These are phyloP conservation scores for Turritis glabra DNA, from an alignment of 345 rosid genomes.

Conservation along the genomic window DNA sequence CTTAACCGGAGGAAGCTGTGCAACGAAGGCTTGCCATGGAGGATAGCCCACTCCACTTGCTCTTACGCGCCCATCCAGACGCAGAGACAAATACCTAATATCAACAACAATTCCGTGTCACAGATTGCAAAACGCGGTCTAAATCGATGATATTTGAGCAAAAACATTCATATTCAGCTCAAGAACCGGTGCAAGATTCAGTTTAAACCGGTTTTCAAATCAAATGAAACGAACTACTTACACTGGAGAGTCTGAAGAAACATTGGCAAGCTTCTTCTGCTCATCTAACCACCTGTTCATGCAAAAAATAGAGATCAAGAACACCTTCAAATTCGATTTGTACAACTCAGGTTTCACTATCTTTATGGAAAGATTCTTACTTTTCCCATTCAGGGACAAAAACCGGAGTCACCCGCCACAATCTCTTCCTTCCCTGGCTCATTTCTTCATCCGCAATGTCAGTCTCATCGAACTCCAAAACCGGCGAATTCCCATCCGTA, in stretches of 20 bases:
- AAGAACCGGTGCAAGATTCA: conserved; percentile 9
- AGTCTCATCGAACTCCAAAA: conserved; percentile 64
- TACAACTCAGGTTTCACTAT: not conserved
- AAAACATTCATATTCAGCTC: not conserved
- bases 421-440: conserved; percentile 65
- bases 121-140: not conserved
- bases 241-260: conserved; percentile 89
- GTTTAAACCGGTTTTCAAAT: not conserved
- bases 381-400: conserved; percentile 69
- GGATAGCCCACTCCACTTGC: conserved; percentile 96
- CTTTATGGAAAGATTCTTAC: conserved; percentile 48
- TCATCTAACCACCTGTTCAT: conserved; percentile 75
- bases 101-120: not conserved
- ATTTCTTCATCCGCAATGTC: conserved; percentile 58
- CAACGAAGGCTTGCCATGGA: conserved; percentile 97
- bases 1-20: conserved; percentile 83
- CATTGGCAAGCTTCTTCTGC: conserved; percentile 82
- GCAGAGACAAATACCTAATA: conserved; percentile 77
- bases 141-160: too few relatives aligned
- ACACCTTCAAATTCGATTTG: not conserved
- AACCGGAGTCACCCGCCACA: conserved; percentile 83
- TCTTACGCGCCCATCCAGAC: conserved; percentile 92
- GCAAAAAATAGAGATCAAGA: conserved; percentile 6
- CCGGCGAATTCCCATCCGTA: conserved; percentile 66
- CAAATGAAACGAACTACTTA: conserved; percentile 40